A percentile compares a stretch with the other conserved stretches of the same genome.
Evolutionary conservation across 257 asterid species (phyloP).

Genomic region (Salvia splendens): DNA sequence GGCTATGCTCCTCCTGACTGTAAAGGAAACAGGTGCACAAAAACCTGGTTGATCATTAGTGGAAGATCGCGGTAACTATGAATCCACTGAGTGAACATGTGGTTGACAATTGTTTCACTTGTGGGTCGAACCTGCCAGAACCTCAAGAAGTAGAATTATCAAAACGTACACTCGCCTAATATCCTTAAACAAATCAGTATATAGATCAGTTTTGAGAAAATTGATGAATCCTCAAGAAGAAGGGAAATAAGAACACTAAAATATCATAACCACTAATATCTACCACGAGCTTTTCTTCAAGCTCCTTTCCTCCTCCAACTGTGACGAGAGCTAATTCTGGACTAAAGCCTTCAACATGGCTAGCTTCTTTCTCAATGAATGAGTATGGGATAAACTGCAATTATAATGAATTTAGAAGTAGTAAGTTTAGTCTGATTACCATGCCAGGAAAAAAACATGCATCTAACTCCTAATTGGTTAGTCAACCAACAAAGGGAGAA

Average conservation of each 20-base stretch:
- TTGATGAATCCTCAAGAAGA: not conserved
- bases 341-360: constrained; percentile 97
- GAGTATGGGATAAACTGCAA: constrained; percentile 93
- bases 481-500: too few species aligned
- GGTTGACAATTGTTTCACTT: constrained; percentile 98
- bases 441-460: not conserved
- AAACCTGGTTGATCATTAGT: constrained; percentile 96
- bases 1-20: not conserved
- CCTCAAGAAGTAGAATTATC: constrained; percentile 74
- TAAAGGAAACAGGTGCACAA: constrained; percentile 21
- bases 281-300: constrained; percentile 99
- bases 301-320: constrained; percentile 98
- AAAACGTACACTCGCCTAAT: constrained; percentile 48
- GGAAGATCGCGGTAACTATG: constrained; percentile 99
- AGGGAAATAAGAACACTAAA: constrained; percentile 1
- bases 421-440: constrained; percentile 21
- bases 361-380: constrained; percentile 97
- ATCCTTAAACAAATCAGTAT: constrained; percentile 32
- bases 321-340: constrained; percentile 97
- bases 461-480: constrained; percentile 11
- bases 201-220: constrained; percentile 23
- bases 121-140: constrained; percentile 99
- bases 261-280: constrained; percentile 27
- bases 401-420: constrained; percentile 2
- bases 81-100: constrained; percentile 99